Percentiles rank a stretch among this genome's conserved stretches.
Evolutionary conservation across 805 yeast genomes (phyloP).

Genomic region (Peterozyma xylosa): DNA sequence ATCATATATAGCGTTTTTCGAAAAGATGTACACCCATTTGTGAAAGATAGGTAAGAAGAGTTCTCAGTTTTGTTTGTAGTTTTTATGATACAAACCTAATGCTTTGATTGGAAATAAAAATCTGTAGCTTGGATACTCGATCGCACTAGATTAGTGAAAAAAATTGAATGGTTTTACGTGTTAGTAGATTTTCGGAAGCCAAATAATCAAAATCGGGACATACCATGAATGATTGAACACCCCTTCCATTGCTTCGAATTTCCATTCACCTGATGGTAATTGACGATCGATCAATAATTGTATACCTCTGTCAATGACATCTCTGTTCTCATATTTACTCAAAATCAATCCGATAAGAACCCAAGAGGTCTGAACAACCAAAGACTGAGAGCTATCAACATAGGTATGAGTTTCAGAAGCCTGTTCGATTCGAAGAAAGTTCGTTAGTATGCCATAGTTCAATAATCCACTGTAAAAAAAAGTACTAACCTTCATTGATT

Average conservation of each 20-base stretch:
- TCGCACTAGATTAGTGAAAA: conserved; percentile 44
- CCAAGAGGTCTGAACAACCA: conserved; percentile 92
- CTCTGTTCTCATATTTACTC: conserved; percentile 70
- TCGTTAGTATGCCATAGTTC: not conserved
- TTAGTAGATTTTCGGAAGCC: conserved; percentile 9
- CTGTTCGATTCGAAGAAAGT: not conserved
- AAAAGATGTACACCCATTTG: no score
- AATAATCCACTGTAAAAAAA: not conserved
- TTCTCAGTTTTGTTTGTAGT: no score
- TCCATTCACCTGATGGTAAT: conserved; percentile 73
- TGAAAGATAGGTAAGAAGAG: no score
- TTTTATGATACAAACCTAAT: conserved; percentile 51
- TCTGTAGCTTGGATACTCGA: conserved; percentile 92
- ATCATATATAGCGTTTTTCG: no score
- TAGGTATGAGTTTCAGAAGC: conserved; percentile 76
- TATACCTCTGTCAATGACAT: conserved; percentile 58
- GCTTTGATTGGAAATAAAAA: conserved; percentile 91
- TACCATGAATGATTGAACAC: conserved; percentile 80
- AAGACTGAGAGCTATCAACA: conserved; percentile 54
- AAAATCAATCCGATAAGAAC: conserved; percentile 72
- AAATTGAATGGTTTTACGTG: not conserved
- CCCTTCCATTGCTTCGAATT: conserved; percentile 82
- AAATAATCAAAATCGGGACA: not conserved
- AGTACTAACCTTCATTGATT: conserved; percentile 55
- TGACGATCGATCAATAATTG: conserved; percentile 60